Evolutionary conservation across 495 filamentous ascomycete species (phyloP).

Genomic region (Lepidopterella palustris): DNA sequence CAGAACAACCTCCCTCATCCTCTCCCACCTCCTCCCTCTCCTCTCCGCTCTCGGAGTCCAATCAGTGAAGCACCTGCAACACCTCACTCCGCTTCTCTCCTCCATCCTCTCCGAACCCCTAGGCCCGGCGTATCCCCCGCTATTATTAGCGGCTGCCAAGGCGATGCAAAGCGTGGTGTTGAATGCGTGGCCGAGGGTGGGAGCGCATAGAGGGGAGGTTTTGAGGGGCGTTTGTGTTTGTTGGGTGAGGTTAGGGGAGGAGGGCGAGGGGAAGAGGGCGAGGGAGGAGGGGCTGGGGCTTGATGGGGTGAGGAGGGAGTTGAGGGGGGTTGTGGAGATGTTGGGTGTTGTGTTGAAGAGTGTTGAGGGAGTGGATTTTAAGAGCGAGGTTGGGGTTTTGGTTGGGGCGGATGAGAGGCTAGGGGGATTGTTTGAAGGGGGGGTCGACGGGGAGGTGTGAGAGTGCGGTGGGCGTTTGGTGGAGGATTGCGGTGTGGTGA

Average conservation of each 20-base stretch:
- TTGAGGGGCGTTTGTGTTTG: slow-evolving; percentile 56
- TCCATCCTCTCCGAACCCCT: slow-evolving; percentile 65
- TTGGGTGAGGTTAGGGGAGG: slow-evolving; percentile 54
- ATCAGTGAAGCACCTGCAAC: slow-evolving; percentile 68
- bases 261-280: slow-evolving; percentile 34
- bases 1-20: slow-evolving; percentile 46
- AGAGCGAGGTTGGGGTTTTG: slow-evolving; percentile 16
- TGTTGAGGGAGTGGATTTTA: slow-evolving; percentile 24
- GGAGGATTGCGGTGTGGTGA: neutral
- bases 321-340: slow-evolving; percentile 44
- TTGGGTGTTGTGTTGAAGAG: slow-evolving; percentile 30
- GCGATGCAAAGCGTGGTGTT: slow-evolving; percentile 55
- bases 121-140: slow-evolving; percentile 47
- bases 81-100: slow-evolving; percentile 62
- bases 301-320: slow-evolving; percentile 39
- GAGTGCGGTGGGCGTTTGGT: neutral
- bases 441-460: neutral
- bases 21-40: slow-evolving; percentile 48
- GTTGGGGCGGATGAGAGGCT: slow-evolving; percentile 15
- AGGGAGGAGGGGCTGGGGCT: slow-evolving; percentile 15
- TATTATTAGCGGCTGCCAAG: slow-evolving; percentile 49
- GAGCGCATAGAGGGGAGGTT: slow-evolving; percentile 59
- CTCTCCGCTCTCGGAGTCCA: slow-evolving; percentile 59
- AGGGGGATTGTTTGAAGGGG: slow-evolving; percentile 13
- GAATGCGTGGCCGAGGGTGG: slow-evolving; percentile 68